phyloP scores from a whole-genome alignment of 768 basidiomycete species.

The Phaeotremella skinneri region DNA sequence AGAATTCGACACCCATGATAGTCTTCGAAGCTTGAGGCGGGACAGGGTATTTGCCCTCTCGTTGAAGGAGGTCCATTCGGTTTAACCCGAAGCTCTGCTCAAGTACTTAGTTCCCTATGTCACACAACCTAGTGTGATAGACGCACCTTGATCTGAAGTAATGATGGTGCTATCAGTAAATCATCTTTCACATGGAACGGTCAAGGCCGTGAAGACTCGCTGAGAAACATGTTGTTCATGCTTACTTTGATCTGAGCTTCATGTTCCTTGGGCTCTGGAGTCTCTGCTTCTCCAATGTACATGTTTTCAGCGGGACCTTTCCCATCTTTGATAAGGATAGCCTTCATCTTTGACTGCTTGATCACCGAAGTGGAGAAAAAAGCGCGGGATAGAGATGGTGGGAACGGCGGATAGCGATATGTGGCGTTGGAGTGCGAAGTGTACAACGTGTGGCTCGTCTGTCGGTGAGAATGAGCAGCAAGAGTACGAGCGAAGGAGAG shows the following conservation, averaged over 20 bases:
- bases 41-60: conserved; percentile 61
- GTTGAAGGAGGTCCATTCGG: conserved; percentile 71
- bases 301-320: conserved; percentile 74
- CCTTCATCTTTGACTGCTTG: no score
- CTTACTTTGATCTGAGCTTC: conserved; percentile 78
- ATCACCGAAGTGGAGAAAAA: no score
- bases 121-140: neutral
- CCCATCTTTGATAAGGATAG: conserved; percentile 71
- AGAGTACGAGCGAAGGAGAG: no score
- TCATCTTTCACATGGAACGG: neutral
- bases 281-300: conserved; percentile 69
- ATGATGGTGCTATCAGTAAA: neutral
- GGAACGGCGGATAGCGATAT: no score
- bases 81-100: conserved; percentile 83
- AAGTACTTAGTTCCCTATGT: conserved; percentile 52
- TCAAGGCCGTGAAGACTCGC: no score
- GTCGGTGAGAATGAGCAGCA: no score
- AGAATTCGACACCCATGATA: conserved; percentile 85
- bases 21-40: conserved; percentile 67
- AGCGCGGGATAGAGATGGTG: no score
- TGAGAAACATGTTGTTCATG: neutral
- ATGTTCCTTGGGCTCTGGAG: conserved; percentile 60
- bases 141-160: conserved; percentile 26
- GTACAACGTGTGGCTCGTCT: no score
- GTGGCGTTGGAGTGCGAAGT: no score